These are phyloP conservation scores for Annona cherimola DNA, from an alignment of 164 flowering plant species.

Conservation along the genomic window DNA sequence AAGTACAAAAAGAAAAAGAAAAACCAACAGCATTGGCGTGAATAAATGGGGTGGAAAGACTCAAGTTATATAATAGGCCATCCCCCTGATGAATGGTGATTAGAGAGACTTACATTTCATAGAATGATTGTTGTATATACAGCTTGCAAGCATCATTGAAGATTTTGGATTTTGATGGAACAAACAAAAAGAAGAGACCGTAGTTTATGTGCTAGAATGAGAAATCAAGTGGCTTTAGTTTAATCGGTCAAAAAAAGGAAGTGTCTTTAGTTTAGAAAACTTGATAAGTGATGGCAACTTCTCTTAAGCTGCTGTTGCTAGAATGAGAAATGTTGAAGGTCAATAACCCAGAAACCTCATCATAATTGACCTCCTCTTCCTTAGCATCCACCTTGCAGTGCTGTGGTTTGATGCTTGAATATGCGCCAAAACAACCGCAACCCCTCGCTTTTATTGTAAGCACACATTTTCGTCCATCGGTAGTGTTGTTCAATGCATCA, in stretches of 20 bases:
- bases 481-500: constrained; percentile 29
- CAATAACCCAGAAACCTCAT: constrained; percentile 33
- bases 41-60: no score
- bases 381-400: constrained; percentile 35
- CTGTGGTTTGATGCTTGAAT: constrained; percentile 46
- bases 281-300: constrained; percentile 41
- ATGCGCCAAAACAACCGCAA: constrained; percentile 58
- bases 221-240: no score
- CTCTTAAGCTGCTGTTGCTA: constrained; percentile 28
- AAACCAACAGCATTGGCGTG: no score
- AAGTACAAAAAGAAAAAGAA: no score
- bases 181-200: no score
- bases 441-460: constrained; percentile 41
- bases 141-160: no score
- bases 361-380: constrained; percentile 39
- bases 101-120: no score
- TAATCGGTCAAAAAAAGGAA: not conserved
- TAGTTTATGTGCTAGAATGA: no score
- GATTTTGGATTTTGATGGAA: no score
- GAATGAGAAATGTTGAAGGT: constrained; percentile 27
- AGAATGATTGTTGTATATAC: no score
- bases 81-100: no score
- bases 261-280: not conserved
- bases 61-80: no score
- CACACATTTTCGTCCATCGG: constrained; percentile 18